These are phyloP conservation scores for Hypoxylon sp. DNA, from an alignment of 2,329 filamentous ascomycete genomes.

Conservation along the genomic window DNA sequence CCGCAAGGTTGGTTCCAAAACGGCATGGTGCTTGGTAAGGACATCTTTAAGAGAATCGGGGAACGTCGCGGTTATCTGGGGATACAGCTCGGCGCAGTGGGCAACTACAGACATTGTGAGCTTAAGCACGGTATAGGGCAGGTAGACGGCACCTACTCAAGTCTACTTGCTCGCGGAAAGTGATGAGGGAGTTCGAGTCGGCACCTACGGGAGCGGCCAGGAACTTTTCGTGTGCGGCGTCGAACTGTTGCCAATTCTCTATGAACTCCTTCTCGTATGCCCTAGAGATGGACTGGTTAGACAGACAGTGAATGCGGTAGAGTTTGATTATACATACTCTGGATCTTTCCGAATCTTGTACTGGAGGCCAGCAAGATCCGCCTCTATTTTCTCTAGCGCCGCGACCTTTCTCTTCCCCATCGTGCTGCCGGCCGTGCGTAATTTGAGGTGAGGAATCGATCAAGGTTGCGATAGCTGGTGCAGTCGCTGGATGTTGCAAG, in stretches of 20 bases:
- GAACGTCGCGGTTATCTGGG: constrained; percentile 82
- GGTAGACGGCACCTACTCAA: constrained; percentile 64
- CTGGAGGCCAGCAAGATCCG: constrained; percentile 89
- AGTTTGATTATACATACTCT: constrained; percentile 65
- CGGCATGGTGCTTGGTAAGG: constrained; percentile 84
- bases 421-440: not conserved
- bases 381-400: constrained; percentile 95
- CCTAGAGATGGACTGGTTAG: constrained; percentile 58
- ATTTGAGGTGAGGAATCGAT: not conserved
- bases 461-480: not conserved
- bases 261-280: constrained; percentile 93
- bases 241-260: constrained; percentile 92
- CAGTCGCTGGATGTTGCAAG: not conserved
- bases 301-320: not conserved
- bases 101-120: constrained; percentile 65
- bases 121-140: not conserved
- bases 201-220: constrained; percentile 84
- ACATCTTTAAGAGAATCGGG: constrained; percentile 86
- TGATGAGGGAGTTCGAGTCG: constrained; percentile 83
- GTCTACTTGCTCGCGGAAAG: constrained; percentile 91
- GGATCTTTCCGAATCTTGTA: constrained; percentile 93
- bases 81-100: constrained; percentile 95
- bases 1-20: constrained; percentile 85
- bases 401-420: constrained; percentile 93
- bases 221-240: constrained; percentile 92